Evolutionary conservation across 2,329 filamentous ascomycete species (phyloP).

Genomic region (Sclerotinia spermophila): DNA sequence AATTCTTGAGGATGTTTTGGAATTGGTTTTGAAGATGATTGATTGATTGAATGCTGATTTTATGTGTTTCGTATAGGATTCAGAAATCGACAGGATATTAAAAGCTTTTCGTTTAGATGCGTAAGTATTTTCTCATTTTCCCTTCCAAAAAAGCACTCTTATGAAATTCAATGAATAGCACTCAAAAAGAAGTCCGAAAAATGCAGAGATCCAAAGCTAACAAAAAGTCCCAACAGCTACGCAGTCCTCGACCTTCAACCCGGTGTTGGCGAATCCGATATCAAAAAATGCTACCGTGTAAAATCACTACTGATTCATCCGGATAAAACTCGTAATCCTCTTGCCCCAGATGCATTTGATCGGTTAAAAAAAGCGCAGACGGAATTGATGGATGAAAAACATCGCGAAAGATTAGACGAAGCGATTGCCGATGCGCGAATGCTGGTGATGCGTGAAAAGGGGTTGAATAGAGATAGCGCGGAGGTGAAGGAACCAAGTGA

Average conservation of each 20-base stretch:
- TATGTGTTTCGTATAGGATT: conserved; percentile 57
- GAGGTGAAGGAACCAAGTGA: conserved; percentile 69
- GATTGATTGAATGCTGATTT: conserved; percentile 12
- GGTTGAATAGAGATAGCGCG: conserved; percentile 81
- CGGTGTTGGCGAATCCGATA: conserved; percentile 91
- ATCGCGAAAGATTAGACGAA: conserved; percentile 82
- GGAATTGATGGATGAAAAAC: conserved; percentile 89
- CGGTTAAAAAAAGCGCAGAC: conserved; percentile 92
- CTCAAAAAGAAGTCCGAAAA: not conserved
- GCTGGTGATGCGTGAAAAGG: conserved; percentile 89
- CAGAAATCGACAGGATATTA: conserved; percentile 91
- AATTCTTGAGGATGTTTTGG: not conserved
- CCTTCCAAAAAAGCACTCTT: not conserved
- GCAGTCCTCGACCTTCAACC: conserved; percentile 94
- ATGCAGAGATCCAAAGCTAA: conserved; percentile 16
- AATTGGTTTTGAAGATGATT: not conserved
- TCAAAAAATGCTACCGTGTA: conserved; percentile 89
- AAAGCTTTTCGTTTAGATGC: conserved; percentile 80
- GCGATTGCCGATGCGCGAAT: conserved; percentile 94
- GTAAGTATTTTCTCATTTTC: conserved; percentile 41
- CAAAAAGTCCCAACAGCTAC: conserved; percentile 55
- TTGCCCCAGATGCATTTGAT: conserved; percentile 92
- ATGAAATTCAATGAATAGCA: not conserved
- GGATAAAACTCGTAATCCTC: conserved; percentile 91
- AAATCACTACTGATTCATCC: conserved; percentile 99